These are phyloP conservation scores for Backusella psychrophila DNA, from an alignment of 192 early-diverging fungal genomes.

Conservation along the genomic window DNA sequence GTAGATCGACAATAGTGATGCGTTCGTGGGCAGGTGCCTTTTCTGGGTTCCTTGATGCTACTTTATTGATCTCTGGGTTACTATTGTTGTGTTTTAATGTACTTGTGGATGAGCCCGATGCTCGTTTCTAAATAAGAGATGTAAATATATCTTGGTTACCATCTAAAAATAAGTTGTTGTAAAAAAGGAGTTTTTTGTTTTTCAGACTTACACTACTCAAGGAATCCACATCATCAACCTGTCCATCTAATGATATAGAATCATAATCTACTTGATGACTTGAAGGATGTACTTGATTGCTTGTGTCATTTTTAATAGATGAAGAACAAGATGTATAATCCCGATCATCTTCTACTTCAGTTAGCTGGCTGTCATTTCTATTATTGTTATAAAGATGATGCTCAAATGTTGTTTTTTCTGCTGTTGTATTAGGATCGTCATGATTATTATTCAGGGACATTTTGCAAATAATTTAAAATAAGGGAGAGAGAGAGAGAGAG, in stretches of 20 bases:
- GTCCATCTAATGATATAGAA: neutral
- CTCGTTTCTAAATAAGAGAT: neutral
- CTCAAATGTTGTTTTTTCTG: neutral
- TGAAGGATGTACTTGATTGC: neutral
- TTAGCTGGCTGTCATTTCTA: neutral
- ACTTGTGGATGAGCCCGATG: neutral
- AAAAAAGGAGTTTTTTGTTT: neutral
- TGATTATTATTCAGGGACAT: neutral
- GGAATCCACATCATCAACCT: neutral
- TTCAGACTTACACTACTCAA: neutral
- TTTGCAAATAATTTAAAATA: neutral
- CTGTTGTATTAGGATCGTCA: neutral
- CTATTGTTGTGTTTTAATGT: neutral
- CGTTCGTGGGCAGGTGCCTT: slow-evolving; percentile 9
- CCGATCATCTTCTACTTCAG: neutral
- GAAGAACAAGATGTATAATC: neutral
- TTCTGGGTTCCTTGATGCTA: neutral
- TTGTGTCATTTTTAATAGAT: neutral
- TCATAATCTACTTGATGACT: neutral
- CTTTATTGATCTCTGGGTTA: neutral
- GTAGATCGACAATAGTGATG: slow-evolving; percentile 7
- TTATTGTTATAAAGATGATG: neutral
- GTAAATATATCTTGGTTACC: neutral
- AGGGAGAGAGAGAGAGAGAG: no score
- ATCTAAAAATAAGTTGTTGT: neutral